These are phyloP conservation scores for Trichoderma atroviride DNA, from an alignment of 2,329 filamentous ascomycete genomes.

Conservation along the genomic window DNA sequence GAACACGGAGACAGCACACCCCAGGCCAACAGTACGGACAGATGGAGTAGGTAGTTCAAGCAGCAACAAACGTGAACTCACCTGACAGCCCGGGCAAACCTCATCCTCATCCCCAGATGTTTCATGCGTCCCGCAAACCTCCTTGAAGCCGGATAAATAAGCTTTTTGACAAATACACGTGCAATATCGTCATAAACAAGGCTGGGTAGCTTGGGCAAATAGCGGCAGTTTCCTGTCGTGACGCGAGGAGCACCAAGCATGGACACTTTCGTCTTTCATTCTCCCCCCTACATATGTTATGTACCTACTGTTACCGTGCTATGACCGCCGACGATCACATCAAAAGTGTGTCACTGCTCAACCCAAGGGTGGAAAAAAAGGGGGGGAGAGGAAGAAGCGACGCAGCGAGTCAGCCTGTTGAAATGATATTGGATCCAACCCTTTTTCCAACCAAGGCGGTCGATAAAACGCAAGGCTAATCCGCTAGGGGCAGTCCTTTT, in stretches of 20 bases:
- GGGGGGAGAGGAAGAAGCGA: neutral
- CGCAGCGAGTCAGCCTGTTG: conserved; percentile 18
- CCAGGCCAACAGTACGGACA: neutral
- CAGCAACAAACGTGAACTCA: neutral
- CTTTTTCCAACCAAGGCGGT: neutral
- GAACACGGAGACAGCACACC: neutral
- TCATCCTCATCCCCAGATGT: conserved; percentile 8
- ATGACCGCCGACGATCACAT: neutral
- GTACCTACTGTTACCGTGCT: neutral
- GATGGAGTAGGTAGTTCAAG: neutral
- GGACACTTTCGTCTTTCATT: neutral
- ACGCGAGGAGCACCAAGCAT: neutral
- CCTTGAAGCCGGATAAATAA: conserved; percentile 14
- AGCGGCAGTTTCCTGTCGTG: neutral
- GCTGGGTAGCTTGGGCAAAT: neutral
- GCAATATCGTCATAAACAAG: neutral
- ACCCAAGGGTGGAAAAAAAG: conserved; percentile 9
- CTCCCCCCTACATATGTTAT: neutral
- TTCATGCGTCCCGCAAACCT: conserved; percentile 18
- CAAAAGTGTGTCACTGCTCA: neutral
- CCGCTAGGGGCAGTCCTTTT: conserved; percentile 1
- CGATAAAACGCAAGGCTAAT: neutral
- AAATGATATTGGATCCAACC: conserved; percentile 8
- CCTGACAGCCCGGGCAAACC: neutral
- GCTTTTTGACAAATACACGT: conserved; percentile 13